Evolutionary conservation across 2,329 filamentous ascomycete species (phyloP).

Genomic region (Sporothrix variecibatus): DNA sequence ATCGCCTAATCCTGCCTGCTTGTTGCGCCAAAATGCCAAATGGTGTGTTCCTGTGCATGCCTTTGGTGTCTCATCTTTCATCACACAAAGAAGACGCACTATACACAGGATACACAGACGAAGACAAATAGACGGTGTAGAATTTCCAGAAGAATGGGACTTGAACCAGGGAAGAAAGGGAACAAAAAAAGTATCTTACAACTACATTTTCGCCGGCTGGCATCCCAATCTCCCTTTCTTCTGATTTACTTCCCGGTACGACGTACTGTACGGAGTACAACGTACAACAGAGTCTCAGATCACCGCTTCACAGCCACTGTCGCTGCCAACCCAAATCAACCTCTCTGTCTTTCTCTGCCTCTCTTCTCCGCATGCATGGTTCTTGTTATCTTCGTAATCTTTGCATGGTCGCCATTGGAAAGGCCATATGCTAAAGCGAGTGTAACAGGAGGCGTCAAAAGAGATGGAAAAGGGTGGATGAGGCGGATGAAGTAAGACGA

Average conservation of each 20-base stretch:
- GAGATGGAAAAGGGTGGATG: background rate
- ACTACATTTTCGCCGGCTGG: background rate
- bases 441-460: background rate
- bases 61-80: conserved; percentile 14
- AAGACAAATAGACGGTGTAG: background rate
- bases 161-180: background rate
- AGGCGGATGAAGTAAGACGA: background rate
- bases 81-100: background rate
- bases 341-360: background rate
- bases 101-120: background rate
- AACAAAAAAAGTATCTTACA: background rate
- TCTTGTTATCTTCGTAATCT: conserved; percentile 17
- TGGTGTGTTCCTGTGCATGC: background rate
- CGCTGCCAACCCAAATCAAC: background rate
- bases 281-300: background rate
- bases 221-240: background rate
- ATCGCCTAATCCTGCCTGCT: conserved; percentile 1
- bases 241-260: background rate
- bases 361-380: background rate
- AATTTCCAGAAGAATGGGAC: background rate
- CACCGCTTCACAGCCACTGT: background rate
- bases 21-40: background rate
- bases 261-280: no score
- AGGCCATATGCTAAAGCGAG: background rate
- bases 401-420: background rate